Conservation (phyloP, 306 rosid genomes). For the Macrotyloma uniflorum region DNA sequence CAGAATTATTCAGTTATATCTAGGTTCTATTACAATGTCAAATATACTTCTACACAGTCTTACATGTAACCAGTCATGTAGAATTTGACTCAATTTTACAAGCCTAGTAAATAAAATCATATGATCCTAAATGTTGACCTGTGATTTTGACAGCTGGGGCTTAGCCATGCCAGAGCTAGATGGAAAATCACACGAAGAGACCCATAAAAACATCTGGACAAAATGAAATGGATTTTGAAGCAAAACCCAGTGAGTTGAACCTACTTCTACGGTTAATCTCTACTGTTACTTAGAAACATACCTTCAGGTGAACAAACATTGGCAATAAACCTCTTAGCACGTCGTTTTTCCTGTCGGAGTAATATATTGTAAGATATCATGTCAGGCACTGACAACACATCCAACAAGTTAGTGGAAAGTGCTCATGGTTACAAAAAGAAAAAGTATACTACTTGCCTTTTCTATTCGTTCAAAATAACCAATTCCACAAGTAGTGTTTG, state of each 20-base stretch:
- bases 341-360: slow-evolving; percentile 47
- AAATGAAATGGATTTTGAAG: background rate
- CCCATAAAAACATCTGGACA: background rate
- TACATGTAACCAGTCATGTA: background rate
- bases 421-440: background rate
- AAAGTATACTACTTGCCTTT: slow-evolving; percentile 43
- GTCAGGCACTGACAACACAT: background rate
- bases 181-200: background rate
- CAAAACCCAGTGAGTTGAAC: slow-evolving; percentile 1
- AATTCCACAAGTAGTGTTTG: background rate
- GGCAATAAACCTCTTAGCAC: slow-evolving; percentile 30
- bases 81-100: background rate
- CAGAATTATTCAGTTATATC: too few species aligned
- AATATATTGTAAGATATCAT: slow-evolving; percentile 27
- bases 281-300: background rate
- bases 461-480: slow-evolving; percentile 39
- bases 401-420: background rate
- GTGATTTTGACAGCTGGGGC: slow-evolving; percentile 18
- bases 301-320: slow-evolving; percentile 36
- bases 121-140: background rate
- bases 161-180: background rate
- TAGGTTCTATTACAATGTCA: too few species aligned
- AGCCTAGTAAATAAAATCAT: slow-evolving; percentile 19
- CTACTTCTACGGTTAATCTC: slow-evolving; percentile 11
- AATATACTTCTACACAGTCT: background rate